Evolutionary conservation across 257 asterid species (phyloP).

Genomic region (Capsicum pubescens): DNA sequence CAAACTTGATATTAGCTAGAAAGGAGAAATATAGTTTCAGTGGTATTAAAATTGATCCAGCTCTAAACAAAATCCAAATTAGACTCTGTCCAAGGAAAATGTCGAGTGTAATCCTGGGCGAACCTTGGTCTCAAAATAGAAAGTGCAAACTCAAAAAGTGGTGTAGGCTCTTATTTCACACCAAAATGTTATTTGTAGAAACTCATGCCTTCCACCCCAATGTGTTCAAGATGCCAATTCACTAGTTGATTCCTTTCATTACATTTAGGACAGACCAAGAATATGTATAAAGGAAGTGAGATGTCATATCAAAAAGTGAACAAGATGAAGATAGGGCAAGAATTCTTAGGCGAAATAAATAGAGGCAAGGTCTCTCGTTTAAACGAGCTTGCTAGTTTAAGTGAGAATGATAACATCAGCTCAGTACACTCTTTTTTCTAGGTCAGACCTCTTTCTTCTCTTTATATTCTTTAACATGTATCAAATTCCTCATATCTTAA

Average conservation of each 20-base stretch:
- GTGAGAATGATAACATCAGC: neutral
- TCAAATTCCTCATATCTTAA: neutral
- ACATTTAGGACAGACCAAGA: neutral
- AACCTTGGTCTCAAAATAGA: neutral
- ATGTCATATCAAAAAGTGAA: neutral
- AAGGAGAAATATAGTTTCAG: neutral
- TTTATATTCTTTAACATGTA: neutral
- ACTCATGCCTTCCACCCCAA: neutral
- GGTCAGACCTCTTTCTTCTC: neutral
- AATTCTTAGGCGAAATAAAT: neutral
- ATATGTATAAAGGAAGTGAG: neutral
- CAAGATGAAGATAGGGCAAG: neutral
- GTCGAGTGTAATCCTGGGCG: neutral
- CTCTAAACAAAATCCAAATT: neutral
- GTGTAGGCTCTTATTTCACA: neutral
- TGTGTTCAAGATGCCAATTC: neutral
- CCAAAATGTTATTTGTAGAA: neutral
- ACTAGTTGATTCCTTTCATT: neutral
- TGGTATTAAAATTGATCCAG: neutral
- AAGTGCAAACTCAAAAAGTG: neutral
- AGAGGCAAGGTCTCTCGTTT: neutral
- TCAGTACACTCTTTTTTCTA: neutral
- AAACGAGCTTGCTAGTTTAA: no score
- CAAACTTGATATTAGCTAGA: neutral
- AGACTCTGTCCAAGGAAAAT: neutral